These are phyloP conservation scores for Emergomyces pasteurianus DNA, from an alignment of 2,329 filamentous ascomycete species.

Conservation along the genomic window DNA sequence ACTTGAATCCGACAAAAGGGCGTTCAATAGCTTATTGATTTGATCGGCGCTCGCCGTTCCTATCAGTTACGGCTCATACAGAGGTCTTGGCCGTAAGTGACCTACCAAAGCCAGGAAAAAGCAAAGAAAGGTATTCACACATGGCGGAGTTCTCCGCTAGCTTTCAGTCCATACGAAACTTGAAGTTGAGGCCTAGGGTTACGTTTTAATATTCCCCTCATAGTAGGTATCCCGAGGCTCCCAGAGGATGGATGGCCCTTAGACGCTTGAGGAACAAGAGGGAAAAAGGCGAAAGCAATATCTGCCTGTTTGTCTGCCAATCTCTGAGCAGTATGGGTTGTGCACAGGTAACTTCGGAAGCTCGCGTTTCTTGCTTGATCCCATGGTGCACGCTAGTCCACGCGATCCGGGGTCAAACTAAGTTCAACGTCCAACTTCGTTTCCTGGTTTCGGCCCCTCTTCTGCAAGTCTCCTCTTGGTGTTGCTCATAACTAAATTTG, in stretches of 20 bases:
- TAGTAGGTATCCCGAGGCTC: background rate
- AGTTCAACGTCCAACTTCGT: background rate
- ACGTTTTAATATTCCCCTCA: background rate
- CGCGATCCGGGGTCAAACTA: background rate
- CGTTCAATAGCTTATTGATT: background rate
- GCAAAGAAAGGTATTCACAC: background rate
- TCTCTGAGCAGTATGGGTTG: too few relatives aligned
- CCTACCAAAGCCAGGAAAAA: background rate
- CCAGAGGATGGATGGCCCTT: background rate
- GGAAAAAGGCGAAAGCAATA: too few relatives aligned
- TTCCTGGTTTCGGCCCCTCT: background rate
- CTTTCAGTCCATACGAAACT: background rate
- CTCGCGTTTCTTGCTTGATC: background rate
- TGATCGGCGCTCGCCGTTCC: background rate
- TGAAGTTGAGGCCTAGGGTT: background rate
- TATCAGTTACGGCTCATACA: background rate
- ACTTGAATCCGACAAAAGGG: background rate
- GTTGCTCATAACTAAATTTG: background rate
- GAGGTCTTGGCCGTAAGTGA: background rate
- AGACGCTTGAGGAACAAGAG: too few relatives aligned
- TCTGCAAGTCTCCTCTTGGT: background rate
- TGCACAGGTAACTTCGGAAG: too few relatives aligned
- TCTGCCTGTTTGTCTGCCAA: too few relatives aligned
- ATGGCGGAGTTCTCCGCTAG: background rate
- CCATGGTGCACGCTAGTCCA: background rate